These are phyloP conservation scores for Ampelomyces quisqualis DNA, from an alignment of 2,329 filamentous ascomycete genomes.

Conservation along the genomic window DNA sequence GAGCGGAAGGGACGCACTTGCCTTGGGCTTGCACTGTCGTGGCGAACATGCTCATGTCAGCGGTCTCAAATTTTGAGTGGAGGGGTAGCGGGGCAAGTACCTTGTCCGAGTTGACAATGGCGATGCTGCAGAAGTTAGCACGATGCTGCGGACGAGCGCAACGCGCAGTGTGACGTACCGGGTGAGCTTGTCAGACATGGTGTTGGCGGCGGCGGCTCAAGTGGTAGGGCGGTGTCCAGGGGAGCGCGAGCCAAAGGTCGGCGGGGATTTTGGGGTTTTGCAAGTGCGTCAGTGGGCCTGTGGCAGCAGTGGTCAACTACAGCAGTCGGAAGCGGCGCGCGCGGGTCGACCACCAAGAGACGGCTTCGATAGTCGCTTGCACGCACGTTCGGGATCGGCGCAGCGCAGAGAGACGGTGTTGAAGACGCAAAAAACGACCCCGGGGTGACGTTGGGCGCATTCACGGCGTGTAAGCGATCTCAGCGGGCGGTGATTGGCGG, in stretches of 20 bases:
- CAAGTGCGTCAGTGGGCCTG: constrained; percentile 18
- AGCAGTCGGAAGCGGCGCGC: not conserved
- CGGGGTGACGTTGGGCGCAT: constrained; percentile 23
- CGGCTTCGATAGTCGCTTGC: not conserved
- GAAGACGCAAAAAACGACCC: constrained; percentile 7
- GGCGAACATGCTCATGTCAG: constrained; percentile 47
- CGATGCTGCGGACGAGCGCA: not conserved
- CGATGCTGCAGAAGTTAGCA: constrained; percentile 64
- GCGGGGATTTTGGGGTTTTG: constrained; percentile 20
- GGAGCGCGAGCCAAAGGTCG: constrained; percentile 13
- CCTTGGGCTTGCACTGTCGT: constrained; percentile 81
- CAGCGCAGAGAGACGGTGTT: constrained; percentile 8
- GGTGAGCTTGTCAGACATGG: constrained; percentile 91
- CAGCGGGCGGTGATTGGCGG: constrained; percentile 21
- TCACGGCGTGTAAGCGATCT: constrained; percentile 19
- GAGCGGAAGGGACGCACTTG: constrained; percentile 45
- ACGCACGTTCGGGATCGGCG: not conserved
- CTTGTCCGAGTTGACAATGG: constrained; percentile 99
- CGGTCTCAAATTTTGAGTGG: constrained; percentile 34
- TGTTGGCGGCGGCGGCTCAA: constrained; percentile 25
- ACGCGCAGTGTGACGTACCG: constrained; percentile 61
- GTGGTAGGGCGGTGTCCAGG: constrained; percentile 11
- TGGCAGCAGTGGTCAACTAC: constrained; percentile 3
- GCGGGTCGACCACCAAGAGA: not conserved
- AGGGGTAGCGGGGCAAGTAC: constrained; percentile 55